Percentiles rank a stretch among this genome's conserved stretches.
Evolutionary conservation across 805 yeast genomes (phyloP).

Genomic region (Schizosaccharomyces octosporus): DNA sequence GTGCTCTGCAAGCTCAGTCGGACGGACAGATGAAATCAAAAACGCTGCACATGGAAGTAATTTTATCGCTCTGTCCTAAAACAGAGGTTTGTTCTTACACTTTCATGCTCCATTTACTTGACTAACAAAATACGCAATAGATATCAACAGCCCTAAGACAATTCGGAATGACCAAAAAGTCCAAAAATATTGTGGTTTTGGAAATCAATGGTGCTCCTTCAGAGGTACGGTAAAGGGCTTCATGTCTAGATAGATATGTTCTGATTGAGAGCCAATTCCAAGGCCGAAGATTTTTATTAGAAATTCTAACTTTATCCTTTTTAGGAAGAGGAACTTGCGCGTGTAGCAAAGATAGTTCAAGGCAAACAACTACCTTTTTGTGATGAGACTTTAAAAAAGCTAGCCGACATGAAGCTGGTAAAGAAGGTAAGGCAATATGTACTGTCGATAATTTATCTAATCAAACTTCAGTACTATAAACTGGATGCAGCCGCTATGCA

Average conservation of each 20-base stretch:
- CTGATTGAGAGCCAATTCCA: no score
- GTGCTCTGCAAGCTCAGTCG: background rate
- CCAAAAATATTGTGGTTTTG: background rate
- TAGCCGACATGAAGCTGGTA: background rate
- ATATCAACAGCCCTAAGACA: background rate
- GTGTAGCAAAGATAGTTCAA: background rate
- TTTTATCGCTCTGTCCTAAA: background rate
- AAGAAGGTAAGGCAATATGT: background rate
- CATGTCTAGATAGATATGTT: no score
- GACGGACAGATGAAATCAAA: background rate
- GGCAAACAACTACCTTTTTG: background rate
- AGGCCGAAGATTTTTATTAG: no score
- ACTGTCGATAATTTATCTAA: background rate
- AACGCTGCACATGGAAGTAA: background rate
- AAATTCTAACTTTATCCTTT: no score
- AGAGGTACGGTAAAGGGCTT: background rate
- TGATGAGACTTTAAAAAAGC: background rate
- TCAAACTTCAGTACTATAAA: background rate
- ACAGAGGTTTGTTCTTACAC: background rate
- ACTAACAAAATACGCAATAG: no score
- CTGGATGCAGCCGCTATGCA: background rate
- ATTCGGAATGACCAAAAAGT: background rate
- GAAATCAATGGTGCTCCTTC: background rate
- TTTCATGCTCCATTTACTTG: no score
- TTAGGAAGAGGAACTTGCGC: background rate